A percentile compares a stretch with the other conserved stretches of the same genome.
Evolutionary conservation across 129 eudicot species (phyloP).

Genomic region (Logfia minima): DNA sequence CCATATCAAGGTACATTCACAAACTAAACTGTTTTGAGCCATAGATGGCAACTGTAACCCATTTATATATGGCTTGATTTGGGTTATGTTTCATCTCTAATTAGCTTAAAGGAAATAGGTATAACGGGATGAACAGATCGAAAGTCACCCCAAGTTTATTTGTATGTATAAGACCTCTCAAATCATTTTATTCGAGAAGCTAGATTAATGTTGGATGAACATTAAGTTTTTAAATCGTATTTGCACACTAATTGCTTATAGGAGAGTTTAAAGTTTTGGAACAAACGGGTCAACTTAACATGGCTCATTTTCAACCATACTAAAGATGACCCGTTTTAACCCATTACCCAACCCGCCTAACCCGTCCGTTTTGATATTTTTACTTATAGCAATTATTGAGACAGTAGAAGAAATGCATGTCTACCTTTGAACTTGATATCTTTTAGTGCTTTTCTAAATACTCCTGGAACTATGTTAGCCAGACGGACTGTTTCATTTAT

Average conservation of each 20-base stretch:
- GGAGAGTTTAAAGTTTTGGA: not conserved
- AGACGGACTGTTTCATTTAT: slow-evolving; percentile 91
- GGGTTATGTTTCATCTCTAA: not conserved
- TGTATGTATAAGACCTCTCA: no score
- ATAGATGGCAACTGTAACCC: not conserved
- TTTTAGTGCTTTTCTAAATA: slow-evolving; percentile 80
- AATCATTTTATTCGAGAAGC: no score
- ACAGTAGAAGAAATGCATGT: slow-evolving; percentile 1
- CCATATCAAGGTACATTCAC: slow-evolving; percentile 23
- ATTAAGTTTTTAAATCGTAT: no score
- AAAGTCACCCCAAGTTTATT: not conserved
- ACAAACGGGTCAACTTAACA: not conserved
- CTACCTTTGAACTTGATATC: slow-evolving; percentile 73
- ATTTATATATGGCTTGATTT: not conserved
- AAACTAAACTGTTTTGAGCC: not conserved
- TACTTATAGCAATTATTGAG: not conserved
- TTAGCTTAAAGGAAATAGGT: not conserved
- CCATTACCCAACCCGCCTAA: not conserved
- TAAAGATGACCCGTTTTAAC: not conserved
- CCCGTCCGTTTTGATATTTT: not conserved
- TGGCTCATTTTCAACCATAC: not conserved
- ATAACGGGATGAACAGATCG: not conserved
- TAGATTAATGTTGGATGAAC: no score
- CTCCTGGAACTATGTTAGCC: slow-evolving; percentile 91
- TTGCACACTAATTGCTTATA: not conserved